Conservation (phyloP, 257 asterid genomes). For the Solanum arcanum region DNA sequence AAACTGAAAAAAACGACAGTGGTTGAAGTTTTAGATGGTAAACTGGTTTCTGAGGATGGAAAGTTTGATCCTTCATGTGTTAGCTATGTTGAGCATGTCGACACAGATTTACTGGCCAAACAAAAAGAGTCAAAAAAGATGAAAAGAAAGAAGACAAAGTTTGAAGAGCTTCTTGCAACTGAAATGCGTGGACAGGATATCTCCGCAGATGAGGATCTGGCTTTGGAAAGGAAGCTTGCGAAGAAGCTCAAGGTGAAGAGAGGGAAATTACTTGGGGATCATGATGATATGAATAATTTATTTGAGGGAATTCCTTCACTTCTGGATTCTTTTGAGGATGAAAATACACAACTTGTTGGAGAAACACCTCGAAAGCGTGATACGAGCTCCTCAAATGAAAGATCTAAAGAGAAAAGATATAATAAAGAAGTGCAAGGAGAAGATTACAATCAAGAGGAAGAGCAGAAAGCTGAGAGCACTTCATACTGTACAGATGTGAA, state of each 20-base stretch:
- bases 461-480: constrained; percentile 16
- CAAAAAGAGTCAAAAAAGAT: constrained; percentile 16
- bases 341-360: constrained; percentile 5
- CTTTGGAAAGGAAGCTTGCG: constrained; percentile 64
- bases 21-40: constrained; percentile 24
- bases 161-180: constrained; percentile 31
- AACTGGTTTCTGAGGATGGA: constrained; percentile 13
- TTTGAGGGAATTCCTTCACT: constrained; percentile 42
- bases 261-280: constrained; percentile 44
- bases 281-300: constrained; percentile 47
- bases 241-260: constrained; percentile 75
- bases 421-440: constrained; percentile 9
- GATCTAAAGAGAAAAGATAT: not conserved
- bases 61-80: constrained; percentile 18
- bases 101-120: constrained; percentile 7
- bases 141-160: constrained; percentile 27
- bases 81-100: constrained; percentile 21
- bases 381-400: not conserved
- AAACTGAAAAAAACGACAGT: constrained; percentile 4
- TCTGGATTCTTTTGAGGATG: constrained; percentile 10
- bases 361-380: not conserved
- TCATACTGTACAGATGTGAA: constrained; percentile 10
- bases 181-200: constrained; percentile 12
- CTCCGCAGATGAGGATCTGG: constrained; percentile 28
- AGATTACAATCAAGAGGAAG: constrained; percentile 7